Evolutionary conservation across 805 yeast species (phyloP), one percentile per base, ranked within the genome.

Genomic region (Blastobotrys peoriensis): DNA sequence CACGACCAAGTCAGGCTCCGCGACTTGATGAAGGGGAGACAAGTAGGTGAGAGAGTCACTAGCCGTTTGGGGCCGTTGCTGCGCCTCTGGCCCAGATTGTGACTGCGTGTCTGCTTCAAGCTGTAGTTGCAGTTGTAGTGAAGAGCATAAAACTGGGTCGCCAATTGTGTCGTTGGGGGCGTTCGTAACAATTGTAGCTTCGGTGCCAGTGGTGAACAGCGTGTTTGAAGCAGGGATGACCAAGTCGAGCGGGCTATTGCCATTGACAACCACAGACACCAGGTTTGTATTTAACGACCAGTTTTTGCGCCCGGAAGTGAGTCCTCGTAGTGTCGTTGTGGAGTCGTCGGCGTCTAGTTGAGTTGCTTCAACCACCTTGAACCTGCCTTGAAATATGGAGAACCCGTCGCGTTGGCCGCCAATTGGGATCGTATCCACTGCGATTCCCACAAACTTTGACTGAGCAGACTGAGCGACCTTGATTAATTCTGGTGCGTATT

Each of bases 1-100:
- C 42, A 82, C 66, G 3, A 54, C 47, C 41, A 77, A 64, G 23
- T 58, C 58, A 8, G 52, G 57, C 5, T 54, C 58, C 15, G 41
- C 42, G n/a, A 44, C 33, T 4, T 28, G 41, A 18, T 40, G 36
- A 16, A 48, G 33, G 5, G 55, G 55, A 6, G 47, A 42, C n/a
- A 33, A 1, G 41, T 40, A 35, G 15, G 41, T 15, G 15, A 38
- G 28, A 22, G 53, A 37, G 30, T 25, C 30, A n/a, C n/a, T n/a
- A n/a, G n/a, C n/a, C n/a, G n/a, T n/a, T n/a, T n/a, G n/a, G n/a
- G n/a, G n/a, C n/a, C n/a, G n/a, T n/a, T n/a, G n/a, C n/a, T n/a
- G n/a, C n/a, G n/a, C n/a, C n/a, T n/a, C n/a, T n/a, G n/a, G n/a
- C n/a, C n/a, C n/a, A n/a, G 19, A 3, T 20, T 18, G 10, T 25